These are phyloP conservation scores for Schrenkiella parvula DNA, from an alignment of 345 rosid species.

Conservation along the genomic window DNA sequence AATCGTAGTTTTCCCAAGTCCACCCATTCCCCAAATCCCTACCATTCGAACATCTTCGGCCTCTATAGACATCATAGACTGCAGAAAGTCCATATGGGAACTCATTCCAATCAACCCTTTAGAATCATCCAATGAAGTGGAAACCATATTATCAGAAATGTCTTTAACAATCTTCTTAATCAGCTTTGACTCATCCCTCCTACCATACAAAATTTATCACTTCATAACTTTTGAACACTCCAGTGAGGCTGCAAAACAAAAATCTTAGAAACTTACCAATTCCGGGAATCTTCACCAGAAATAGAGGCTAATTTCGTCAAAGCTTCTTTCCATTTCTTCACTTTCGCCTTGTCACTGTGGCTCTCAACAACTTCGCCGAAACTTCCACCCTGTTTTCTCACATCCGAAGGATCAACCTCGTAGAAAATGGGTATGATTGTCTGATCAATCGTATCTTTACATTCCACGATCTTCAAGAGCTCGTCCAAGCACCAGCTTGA, in stretches of 20 bases:
- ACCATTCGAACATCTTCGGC: constrained; percentile 21
- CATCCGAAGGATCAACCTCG: constrained; percentile 27
- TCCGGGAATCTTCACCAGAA: constrained; percentile 31
- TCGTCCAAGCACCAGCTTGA: constrained; percentile 37
- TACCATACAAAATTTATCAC: not conserved
- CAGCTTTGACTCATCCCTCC: constrained; percentile 29
- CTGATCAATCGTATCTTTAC: constrained; percentile 3
- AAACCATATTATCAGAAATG: constrained; percentile 15
- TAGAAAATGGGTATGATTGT: constrained; percentile 24
- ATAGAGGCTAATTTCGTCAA: constrained; percentile 16
- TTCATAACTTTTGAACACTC: not conserved
- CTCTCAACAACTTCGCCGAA: constrained; percentile 7
- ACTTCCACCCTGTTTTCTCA: constrained; percentile 13
- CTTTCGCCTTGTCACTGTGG: constrained; percentile 20
- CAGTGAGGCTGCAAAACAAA: not conserved
- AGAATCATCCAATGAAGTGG: not conserved
- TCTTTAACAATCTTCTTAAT: constrained; percentile 26
- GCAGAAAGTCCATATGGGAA: constrained; percentile 22
- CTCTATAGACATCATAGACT: constrained; percentile 23
- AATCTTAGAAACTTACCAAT: constrained; percentile 14
- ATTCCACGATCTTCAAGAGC: constrained; percentile 28
- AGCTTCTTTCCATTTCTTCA: constrained; percentile 25
- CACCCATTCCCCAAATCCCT: constrained; percentile 41
- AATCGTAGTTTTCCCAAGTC: constrained; percentile 33
- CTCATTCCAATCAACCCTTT: constrained; percentile 25